Evolutionary conservation across 106 monocot species (phyloP).

Genomic region (Triglochin maritima): DNA sequence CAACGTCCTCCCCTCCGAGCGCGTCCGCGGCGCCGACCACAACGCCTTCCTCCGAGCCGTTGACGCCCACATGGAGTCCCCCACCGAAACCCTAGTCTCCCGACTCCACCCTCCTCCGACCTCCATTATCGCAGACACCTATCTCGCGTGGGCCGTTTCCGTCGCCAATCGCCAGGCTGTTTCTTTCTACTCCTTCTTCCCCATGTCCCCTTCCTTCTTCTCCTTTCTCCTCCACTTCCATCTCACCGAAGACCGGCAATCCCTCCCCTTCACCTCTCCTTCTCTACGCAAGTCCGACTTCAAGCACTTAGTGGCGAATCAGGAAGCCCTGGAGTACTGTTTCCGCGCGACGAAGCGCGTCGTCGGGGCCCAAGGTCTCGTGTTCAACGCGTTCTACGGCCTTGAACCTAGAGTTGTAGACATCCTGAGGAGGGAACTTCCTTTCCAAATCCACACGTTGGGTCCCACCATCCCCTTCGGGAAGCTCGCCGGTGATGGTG

Average conservation of each 20-base stretch:
- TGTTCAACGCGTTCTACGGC: constrained; percentile 58
- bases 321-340: neutral
- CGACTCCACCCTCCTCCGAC: constrained; percentile 13
- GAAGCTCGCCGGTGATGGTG: constrained; percentile 1
- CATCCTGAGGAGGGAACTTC: constrained; percentile 19
- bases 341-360: constrained; percentile 5
- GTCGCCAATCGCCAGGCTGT: constrained; percentile 29
- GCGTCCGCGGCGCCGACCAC: constrained; percentile 29
- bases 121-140: constrained; percentile 42
- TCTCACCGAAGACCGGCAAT: constrained; percentile 14
- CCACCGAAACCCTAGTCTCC: constrained; percentile 35
- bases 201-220: constrained; percentile 56
- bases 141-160: constrained; percentile 38
- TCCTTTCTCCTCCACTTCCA: constrained; percentile 27
- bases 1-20: constrained; percentile 62
- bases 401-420: constrained; percentile 33
- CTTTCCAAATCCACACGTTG: constrained; percentile 36
- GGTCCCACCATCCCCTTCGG: constrained; percentile 57
- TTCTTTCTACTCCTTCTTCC: constrained; percentile 44
- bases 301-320: neutral
- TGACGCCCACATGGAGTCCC: constrained; percentile 28
- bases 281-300: constrained; percentile 16
- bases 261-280: constrained; percentile 15
- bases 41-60: constrained; percentile 44
- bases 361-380: constrained; percentile 13